phyloP scores from a whole-genome alignment of 2,329 filamentous ascomycete genomes.

The Pseudogymnoascus pannorum region DNA sequence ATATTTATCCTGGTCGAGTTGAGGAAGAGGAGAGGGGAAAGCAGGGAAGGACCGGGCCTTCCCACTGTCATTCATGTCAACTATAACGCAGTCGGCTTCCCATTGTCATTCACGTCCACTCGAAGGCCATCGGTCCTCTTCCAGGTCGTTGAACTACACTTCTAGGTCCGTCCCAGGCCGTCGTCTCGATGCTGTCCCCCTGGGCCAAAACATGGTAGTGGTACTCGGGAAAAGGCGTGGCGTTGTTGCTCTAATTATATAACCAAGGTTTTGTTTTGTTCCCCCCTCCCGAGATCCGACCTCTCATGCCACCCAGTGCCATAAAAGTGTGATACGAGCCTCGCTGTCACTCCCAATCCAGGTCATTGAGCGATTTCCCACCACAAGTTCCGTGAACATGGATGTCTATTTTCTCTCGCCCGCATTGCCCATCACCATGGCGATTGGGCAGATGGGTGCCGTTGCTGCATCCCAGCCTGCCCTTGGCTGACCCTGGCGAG shows the following conservation, averaged over 20 bases:
- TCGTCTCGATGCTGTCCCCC: not conserved
- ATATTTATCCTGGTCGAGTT: not conserved
- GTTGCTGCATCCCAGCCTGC: not conserved
- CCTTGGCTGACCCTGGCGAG: not conserved
- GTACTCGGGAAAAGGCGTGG: not conserved
- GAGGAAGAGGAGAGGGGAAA: not conserved
- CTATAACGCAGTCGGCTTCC: too few species aligned
- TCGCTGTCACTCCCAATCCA: not conserved
- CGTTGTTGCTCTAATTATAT: not conserved
- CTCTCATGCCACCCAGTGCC: not conserved
- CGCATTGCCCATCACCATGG: not conserved
- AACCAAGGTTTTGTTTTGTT: not conserved
- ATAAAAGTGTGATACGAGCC: not conserved
- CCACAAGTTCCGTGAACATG: not conserved
- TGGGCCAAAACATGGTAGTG: not conserved
- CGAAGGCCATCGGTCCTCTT: not conserved
- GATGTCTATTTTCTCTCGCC: not conserved
- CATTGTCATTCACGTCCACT: not conserved
- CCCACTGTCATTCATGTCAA: not conserved
- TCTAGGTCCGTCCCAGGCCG: not conserved
- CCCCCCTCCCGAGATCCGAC: not conserved
- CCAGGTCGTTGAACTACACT: not conserved
- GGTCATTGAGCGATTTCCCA: not conserved
- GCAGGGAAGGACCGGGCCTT: not conserved
- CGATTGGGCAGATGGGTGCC: not conserved